Percentiles rank a stretch among this genome's conserved stretches.
Evolutionary conservation across 257 asterid species (phyloP).

Genomic region (Linaria vulgaris): DNA sequence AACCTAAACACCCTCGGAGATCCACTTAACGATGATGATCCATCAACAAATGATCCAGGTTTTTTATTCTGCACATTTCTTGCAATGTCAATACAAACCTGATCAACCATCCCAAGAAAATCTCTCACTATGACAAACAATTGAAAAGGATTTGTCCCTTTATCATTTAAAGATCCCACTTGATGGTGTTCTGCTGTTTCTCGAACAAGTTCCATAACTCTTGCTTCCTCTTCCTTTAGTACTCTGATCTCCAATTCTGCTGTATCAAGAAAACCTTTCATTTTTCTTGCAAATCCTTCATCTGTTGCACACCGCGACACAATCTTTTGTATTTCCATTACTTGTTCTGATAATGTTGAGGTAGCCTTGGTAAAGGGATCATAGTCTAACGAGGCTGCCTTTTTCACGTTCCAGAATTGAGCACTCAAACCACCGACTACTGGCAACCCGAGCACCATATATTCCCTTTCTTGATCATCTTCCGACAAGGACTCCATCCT

Average conservation of each 20-base stretch:
- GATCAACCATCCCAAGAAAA: constrained; percentile 85
- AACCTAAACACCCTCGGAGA: constrained; percentile 73
- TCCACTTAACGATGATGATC: constrained; percentile 47
- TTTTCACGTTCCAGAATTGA: constrained; percentile 72
- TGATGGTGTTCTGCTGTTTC: constrained; percentile 82
- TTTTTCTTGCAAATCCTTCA: constrained; percentile 49
- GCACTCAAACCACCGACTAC: constrained; percentile 77
- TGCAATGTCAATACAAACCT: constrained; percentile 78
- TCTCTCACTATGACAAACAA: constrained; percentile 69
- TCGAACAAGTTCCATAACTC: constrained; percentile 76
- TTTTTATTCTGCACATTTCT: constrained; percentile 67
- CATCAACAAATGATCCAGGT: constrained; percentile 39
- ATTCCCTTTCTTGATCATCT: constrained; percentile 74
- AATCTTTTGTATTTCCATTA: constrained; percentile 34
- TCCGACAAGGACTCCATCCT: constrained; percentile 21
- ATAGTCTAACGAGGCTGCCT: constrained; percentile 69
- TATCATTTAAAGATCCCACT: constrained; percentile 64
- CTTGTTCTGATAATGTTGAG: constrained; percentile 40
- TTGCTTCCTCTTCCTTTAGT: constrained; percentile 50
- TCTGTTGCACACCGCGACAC: constrained; percentile 34
- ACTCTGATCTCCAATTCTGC: constrained; percentile 58
- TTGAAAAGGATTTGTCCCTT: constrained; percentile 50
- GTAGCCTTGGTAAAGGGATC: constrained; percentile 48
- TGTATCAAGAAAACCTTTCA: constrained; percentile 57
- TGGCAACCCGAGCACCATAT: constrained; percentile 84